Base-by-base conservation (phyloP, 169 alveolate species). In the Eimeria tenella region DNA sequence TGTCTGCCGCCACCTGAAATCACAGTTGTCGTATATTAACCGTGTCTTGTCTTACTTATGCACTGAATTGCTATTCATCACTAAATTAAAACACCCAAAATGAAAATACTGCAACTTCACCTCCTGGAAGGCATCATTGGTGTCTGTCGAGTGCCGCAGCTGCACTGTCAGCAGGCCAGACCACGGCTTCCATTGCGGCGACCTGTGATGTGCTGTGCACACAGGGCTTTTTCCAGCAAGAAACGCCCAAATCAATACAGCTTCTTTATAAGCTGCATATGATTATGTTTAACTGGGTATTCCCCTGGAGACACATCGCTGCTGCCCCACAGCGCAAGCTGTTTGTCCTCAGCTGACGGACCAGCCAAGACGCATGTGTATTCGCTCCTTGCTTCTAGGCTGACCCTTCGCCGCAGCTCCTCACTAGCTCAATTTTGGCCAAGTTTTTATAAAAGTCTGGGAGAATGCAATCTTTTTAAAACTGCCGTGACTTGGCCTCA, bases 291-390 rank as follows among this genome's bases (percentile, higher is more conserved):
- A 10, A 58, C 68, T 13, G 68, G 21, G 19, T 58, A 58, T 58
- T 58, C 11, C 68, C 68, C 68, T 58, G 68, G 68, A 31, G 42
- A 31, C 42, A 31, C 42, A 31, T 2, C 2, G 42, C 42, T 31
- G 42, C 42, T 31, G 68, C 19, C 68, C 68, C 11, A 17, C n/a
- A 31, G 21, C 79, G 49, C 50, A 19, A 50, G 84, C 23, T 55
- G 42, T 74, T 60, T 25, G 84, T 56, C 84, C 84, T 74, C 62
- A 49, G 84, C 84, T 74, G 84, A 74, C 84, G 50, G 84, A 49
- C 84, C 84, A 74, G 42, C 84, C 84, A 60, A 49, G 42, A 42
- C 25, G 11, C 62, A 74, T 0, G 63, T 42, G 5, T 21, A 5
- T 52, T 31, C 84, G 15, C 49, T 17, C 50, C 84, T 74, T 42